Evolutionary conservation across 305 asterid species (phyloP), one percentile per base, ranked within the genome.

Genomic region (Fraxinus latifolia): DNA sequence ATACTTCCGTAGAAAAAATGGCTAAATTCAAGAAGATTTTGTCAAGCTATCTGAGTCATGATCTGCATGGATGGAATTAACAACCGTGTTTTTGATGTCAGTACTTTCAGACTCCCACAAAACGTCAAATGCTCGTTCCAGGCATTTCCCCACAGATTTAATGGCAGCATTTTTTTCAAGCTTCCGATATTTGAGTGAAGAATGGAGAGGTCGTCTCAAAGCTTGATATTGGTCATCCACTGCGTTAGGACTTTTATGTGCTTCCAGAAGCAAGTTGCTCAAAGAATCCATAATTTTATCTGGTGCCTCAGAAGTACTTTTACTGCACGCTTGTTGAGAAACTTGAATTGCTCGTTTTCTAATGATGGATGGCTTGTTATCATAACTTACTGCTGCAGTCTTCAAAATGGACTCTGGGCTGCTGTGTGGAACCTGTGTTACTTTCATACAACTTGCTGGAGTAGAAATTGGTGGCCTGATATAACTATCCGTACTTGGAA

Each of bases 351-450:
- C 76, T 11, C 85, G 84, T 73, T 79, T 89, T 78, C 91, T 87
- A 31, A 91, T 82, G 15, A 90, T 91, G 14, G 91, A 85, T 0
- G 90, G 92, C 27, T 50, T 72, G 5, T 84, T 84, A 1, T 76
- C 78, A 11, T 76, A 91, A 72, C 73, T 90, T 86, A 32, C 39
- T 7, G 90, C 91, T 15, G 86, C 86, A 14, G 15, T 81, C 84
- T 82, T 90, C 77, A 87, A 53, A 9, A 80, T 68, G 34, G 89
- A 53, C 44, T 8, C 58, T 1, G 82, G 81, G 33, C 84, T 80
- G 60, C 80, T 83, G 23, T 32, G 53, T 11, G 76, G 31, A 83
- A 70, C 80, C 15, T 83, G 21, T 0, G 70, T 19, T 21, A 81
- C 50, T 19, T 80, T 82, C 11, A 23, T 15, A 34, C 47, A 29